These are phyloP conservation scores for Diaporthe aspalathi DNA, from an alignment of 2,329 filamentous ascomycete species.

Conservation along the genomic window DNA sequence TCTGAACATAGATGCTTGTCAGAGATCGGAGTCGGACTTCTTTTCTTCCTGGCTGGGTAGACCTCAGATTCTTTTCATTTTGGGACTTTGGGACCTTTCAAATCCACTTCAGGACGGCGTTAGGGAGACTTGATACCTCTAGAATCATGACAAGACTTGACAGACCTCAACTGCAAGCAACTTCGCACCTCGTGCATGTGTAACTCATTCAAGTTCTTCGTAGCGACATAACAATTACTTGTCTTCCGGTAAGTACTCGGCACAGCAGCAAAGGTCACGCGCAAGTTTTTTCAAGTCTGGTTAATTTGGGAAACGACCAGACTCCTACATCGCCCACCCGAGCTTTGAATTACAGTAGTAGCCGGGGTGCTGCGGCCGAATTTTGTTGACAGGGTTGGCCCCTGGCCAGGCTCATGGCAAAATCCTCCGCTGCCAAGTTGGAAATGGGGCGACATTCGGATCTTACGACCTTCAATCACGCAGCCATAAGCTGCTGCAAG, in stretches of 20 bases:
- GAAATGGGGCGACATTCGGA: not conserved
- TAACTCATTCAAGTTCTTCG: too few relatives aligned
- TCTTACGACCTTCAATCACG: not conserved
- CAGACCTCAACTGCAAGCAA: too few relatives aligned
- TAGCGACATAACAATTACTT: too few relatives aligned
- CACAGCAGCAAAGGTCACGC: too few relatives aligned
- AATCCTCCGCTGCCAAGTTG: conserved; percentile 2
- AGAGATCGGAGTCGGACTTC: not conserved
- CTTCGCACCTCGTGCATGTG: too few relatives aligned
- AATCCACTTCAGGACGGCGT: conserved; percentile 13
- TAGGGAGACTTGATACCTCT: conserved; percentile 20
- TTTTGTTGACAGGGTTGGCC: conserved; percentile 5
- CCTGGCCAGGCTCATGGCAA: conserved; percentile 1
- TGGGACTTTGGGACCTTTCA: not conserved
- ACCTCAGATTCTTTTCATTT: not conserved
- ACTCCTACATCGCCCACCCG: too few relatives aligned
- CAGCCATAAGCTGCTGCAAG: not conserved
- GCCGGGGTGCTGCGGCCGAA: not conserved
- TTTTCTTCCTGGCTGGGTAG: conserved; percentile 9
- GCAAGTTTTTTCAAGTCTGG: too few relatives aligned
- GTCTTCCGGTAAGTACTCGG: too few relatives aligned
- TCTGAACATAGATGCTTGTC: not conserved
- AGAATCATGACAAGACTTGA: not conserved
- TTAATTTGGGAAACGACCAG: too few relatives aligned
- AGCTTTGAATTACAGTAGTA: too few relatives aligned